Base-by-base conservation (phyloP, 2,329 filamentous ascomycete genomes). In the Pseudocercospora fijiensis region DNA sequence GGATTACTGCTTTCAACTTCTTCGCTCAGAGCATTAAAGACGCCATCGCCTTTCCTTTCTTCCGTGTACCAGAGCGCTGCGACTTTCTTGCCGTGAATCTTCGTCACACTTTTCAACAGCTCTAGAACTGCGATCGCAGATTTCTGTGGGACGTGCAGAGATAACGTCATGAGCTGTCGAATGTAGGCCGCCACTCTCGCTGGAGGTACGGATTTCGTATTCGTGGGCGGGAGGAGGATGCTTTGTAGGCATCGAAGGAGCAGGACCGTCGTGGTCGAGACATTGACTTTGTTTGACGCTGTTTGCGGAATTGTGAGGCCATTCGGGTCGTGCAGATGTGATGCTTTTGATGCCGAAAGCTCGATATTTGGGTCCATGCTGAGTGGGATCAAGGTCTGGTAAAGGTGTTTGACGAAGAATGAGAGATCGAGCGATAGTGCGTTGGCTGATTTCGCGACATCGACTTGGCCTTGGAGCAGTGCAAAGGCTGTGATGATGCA, bases 401-500 rank as follows among this genome's bases (percentile, higher is more conserved):
- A 99, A 64, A 99, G 90, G 77, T 97, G 91, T 13, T 90, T 91
- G 72, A 92, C 93, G 84, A 99, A 99, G 83, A 93, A 97, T 72
- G 90, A 92, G 41, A 99, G 86, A 76, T 99, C 96, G 56, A 99
- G 88, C 73, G 93, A 90, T 4, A 98, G 85, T 51, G 88, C 84
- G 49, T 88, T 85, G 62, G 92, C 90, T 56, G 92, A 90, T 78
- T 92, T 94, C 79, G 90, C 89, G 16, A 88, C 92, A 73, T 97
- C 94, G 24, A 67, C 63, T 80, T 99, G 95, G 56, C 95, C 94
- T 68, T 95, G 91, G 43, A 99, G 87, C 6, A 99, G 87, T n/a
- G 94, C 92, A 74, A 96, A 98, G 26, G 96, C 95, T 0, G 95
- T 99, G 72, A 96, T 92, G 63, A 93, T 96, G 80, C 94, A 97